These are phyloP conservation scores for Iris pallida DNA, from an alignment of 116 monocot genomes.

Conservation along the genomic window DNA sequence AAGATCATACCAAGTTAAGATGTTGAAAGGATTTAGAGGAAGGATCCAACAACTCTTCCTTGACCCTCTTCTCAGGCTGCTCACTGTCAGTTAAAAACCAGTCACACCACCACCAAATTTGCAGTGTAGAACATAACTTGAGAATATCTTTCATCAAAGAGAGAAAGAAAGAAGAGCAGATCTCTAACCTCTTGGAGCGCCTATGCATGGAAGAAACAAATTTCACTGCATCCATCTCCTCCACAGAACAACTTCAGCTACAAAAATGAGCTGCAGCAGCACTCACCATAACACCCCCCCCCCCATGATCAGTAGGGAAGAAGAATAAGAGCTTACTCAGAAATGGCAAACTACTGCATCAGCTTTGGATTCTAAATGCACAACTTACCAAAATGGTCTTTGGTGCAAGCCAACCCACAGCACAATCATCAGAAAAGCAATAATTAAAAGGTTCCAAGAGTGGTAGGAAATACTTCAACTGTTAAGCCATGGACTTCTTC, in stretches of 20 bases:
- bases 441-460: background rate
- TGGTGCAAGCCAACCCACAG: background rate
- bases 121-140: background rate
- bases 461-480: slow-evolving; percentile 11
- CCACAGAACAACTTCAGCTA: slow-evolving; percentile 13
- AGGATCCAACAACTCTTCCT: slow-evolving; percentile 24
- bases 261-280: background rate
- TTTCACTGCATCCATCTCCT: slow-evolving; percentile 24
- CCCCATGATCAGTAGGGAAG: background rate
- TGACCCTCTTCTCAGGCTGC: slow-evolving; percentile 18
- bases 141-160: slow-evolving; percentile 7
- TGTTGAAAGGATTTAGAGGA: slow-evolving; percentile 27
- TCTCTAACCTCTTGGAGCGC: slow-evolving; percentile 57
- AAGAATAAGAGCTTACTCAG: background rate
- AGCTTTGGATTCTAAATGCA: background rate
- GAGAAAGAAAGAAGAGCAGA: slow-evolving; percentile 10
- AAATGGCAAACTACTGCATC: no score
- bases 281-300: background rate
- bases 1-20: slow-evolving; percentile 38
- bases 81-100: slow-evolving; percentile 27
- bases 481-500: slow-evolving; percentile 7
- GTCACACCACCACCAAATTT: background rate
- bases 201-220: slow-evolving; percentile 39
- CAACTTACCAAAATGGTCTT: slow-evolving; percentile 5
- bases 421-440: slow-evolving; percentile 2